A percentile compares a stretch with the other conserved stretches of the same genome.
These are phyloP conservation scores for Cadophora luteo-olivacea DNA, from an alignment of 2,329 filamentous ascomycete species.

Conservation along the genomic window DNA sequence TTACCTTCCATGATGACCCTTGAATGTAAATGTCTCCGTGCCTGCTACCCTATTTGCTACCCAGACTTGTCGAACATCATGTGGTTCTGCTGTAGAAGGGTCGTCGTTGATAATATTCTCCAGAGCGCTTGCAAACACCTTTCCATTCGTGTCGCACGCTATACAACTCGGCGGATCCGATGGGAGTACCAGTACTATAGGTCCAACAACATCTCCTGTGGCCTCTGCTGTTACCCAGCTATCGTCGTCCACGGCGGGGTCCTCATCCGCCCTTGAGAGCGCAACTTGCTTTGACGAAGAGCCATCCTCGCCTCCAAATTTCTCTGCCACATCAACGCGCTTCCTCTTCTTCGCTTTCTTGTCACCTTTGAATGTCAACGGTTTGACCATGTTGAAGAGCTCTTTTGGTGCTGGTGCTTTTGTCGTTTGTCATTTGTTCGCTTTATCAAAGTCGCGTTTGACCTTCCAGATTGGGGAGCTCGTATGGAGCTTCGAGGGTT, in stretches of 20 bases:
- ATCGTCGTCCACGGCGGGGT: constrained; percentile 65
- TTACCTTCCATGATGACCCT: constrained; percentile 86
- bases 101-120: constrained; percentile 90
- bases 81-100: constrained; percentile 85
- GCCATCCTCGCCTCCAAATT: constrained; percentile 43
- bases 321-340: constrained; percentile 59
- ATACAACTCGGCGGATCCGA: constrained; percentile 76
- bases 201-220: constrained; percentile 77
- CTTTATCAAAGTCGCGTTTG: constrained; percentile 7
- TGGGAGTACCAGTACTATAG: constrained; percentile 82
- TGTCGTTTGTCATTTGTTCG: neutral
- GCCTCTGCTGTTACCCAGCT: constrained; percentile 89
- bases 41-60: constrained; percentile 84
- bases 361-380: constrained; percentile 95
- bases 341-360: constrained; percentile 95
- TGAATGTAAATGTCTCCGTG: constrained; percentile 83
- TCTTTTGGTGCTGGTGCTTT: constrained; percentile 21
- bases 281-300: constrained; percentile 37
- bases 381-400: constrained; percentile 74
- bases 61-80: constrained; percentile 96
- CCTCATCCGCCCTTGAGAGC: constrained; percentile 32
- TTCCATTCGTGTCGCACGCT: constrained; percentile 85
- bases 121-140: constrained; percentile 80
- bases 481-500: constrained; percentile 10
- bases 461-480: constrained; percentile 23